phyloP scores from a whole-genome alignment of 2,329 filamentous ascomycete genomes.

The Elsinoe arachidis region DNA sequence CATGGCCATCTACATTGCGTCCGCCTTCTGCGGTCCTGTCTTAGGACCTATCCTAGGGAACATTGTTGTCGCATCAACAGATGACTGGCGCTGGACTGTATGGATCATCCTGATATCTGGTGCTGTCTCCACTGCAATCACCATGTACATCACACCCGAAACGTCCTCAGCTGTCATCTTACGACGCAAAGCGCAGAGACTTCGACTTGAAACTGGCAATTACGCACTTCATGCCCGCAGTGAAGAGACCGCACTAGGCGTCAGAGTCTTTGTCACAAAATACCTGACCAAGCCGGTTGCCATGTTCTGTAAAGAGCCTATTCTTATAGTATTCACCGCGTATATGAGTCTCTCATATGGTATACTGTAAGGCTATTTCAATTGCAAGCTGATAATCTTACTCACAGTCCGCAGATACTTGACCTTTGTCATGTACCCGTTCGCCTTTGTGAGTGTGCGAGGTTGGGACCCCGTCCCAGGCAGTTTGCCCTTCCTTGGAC shows the following conservation, averaged over 20 bases:
- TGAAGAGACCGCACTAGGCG: slow-evolving; percentile 35
- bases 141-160: slow-evolving; percentile 43
- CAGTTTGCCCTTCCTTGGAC: slow-evolving; percentile 36
- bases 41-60: slow-evolving; percentile 43
- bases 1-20: slow-evolving; percentile 38
- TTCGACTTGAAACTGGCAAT: slow-evolving; percentile 42
- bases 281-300: slow-evolving; percentile 33
- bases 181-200: slow-evolving; percentile 37
- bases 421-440: slow-evolving; percentile 26
- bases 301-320: slow-evolving; percentile 43
- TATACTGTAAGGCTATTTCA: slow-evolving; percentile 14
- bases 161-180: slow-evolving; percentile 44
- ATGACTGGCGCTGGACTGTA: slow-evolving; percentile 50
- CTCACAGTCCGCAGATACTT: slow-evolving; percentile 31
- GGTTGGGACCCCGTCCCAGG: slow-evolving; percentile 34
- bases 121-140: slow-evolving; percentile 34
- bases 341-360: slow-evolving; percentile 30
- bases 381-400: neutral
- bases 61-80: slow-evolving; percentile 34
- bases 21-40: slow-evolving; percentile 41
- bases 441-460: slow-evolving; percentile 25
- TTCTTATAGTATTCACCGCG: slow-evolving; percentile 39
- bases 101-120: slow-evolving; percentile 47
- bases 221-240: slow-evolving; percentile 38
- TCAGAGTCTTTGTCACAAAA: slow-evolving; percentile 33